Base-by-base conservation (phyloP, 139 green algal species). In the Chlorella sp. region DNA sequence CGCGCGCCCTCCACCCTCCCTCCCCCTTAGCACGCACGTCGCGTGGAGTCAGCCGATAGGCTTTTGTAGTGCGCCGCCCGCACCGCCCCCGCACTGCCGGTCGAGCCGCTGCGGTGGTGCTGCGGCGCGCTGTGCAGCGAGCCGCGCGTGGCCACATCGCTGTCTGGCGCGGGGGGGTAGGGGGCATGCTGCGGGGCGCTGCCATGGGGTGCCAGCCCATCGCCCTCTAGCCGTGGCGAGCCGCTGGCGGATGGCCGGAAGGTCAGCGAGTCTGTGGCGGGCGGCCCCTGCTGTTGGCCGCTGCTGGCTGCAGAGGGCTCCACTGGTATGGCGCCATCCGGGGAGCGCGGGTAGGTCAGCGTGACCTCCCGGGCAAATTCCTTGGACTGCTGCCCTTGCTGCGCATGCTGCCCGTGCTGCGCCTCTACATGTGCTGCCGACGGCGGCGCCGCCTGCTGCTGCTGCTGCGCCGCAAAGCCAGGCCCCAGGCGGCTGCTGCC, bases 21-120 rank as follows among this genome's bases (percentile, higher is more conserved):
- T n/a, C 32, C 0, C 2, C 67, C 67, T 12, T 11, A 23, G 23
- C 34, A 30, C 57, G 18, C 34, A 73, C 80, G 67, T 36, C 51
- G 41, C 15, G 25, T 79, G 3, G 67, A 78, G 7, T 85, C 80
- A 0, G 34, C 68, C 1, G 80, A 85, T 32, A 78, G 44, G 80
- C 51, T 85, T 34, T 78, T 78, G 80, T 78, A 78, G 80, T 85
- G 80, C 34, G 69, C 38, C 21, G 68, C 36, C 23, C 36, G 76
- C 36, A 32, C 56, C 57, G 47, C 38, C 1, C 39, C 78, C 5
- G 60, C 41, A 41, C 79, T 75, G 64, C 64, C 79, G 6, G 23
- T 20, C 41, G 79, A 84, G 4, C 25, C n/a, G 3, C 18, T 30
- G n/a, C 79, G 79, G 17, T 51, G n/a, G 64, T 84, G 74, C 17